A percentile compares a stretch with the other conserved stretches of the same genome.
phyloP scores from a whole-genome alignment of 768 basidiomycete genomes.

The Ramaria rubella region DNA sequence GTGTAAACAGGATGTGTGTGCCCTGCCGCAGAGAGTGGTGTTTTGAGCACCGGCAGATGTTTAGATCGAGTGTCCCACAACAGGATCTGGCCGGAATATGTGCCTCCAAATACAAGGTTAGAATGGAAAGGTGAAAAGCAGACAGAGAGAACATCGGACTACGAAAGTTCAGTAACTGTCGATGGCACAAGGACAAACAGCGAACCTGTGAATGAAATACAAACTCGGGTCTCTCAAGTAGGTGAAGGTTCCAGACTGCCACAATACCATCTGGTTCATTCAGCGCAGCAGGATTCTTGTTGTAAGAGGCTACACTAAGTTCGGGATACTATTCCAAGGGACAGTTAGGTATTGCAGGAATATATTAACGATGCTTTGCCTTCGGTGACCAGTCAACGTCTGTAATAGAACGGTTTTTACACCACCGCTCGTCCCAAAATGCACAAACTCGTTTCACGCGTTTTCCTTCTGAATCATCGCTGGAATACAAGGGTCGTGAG shows the following conservation, averaged over 20 bases:
- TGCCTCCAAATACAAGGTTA: constrained; percentile 94
- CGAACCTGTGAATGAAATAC: constrained; percentile 96
- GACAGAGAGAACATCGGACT: constrained; percentile 98
- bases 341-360: background rate
- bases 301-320: constrained; percentile 91
- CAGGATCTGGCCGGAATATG: constrained; percentile 98
- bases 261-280: constrained; percentile 98
- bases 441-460: constrained; percentile 90
- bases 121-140: constrained; percentile 98
- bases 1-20: constrained; percentile 99
- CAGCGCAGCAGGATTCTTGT: constrained; percentile 88
- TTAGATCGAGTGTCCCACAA: constrained; percentile 98
- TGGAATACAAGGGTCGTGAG: constrained; percentile 23
- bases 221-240: constrained; percentile 93
- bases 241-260: constrained; percentile 94
- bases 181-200: constrained; percentile 2
- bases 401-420: constrained; percentile 91
- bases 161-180: constrained; percentile 13
- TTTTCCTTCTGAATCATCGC: constrained; percentile 86
- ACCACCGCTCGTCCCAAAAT: constrained; percentile 87
- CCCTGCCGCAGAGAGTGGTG: constrained; percentile 90
- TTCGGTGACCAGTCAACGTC: constrained; percentile 98
- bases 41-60: constrained; percentile 93
- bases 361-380: constrained; percentile 35
- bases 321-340: constrained; percentile 72